Base-by-base conservation (phyloP, 176 grass and related monocot species). In the Oryza nivara region DNA sequence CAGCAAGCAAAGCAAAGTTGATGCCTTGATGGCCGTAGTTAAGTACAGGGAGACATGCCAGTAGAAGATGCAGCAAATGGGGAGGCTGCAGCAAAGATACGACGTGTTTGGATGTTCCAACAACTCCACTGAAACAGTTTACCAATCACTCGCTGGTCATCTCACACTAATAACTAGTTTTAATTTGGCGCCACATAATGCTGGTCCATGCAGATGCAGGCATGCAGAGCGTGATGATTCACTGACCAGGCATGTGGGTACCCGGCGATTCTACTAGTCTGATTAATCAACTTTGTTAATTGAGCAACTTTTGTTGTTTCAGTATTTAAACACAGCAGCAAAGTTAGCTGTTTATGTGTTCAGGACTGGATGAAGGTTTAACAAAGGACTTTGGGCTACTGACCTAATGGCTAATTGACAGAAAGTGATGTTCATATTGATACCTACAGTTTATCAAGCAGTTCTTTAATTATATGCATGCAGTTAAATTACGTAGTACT, bases 1-100 rank as follows among this genome's bases (percentile, higher is more conserved):
- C 22, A 34, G 10, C 9, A 75, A 75, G 72, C 72, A 75, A 74
- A 74, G 72, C 72, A 51, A 74, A 74, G 72, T 15, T 54, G 46
- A 25, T 17, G 25, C 13, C 17, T 15, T 75, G 46, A 25, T 17
- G 25, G 23, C 17, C 5, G 12, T 22, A 12, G 71, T 11, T 4
- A 28, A 49, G 44, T 17, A 16, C 44, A 74, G 22, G 45, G 23
- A 49, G 26, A 9, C 54, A 49, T 5, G 23, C 23, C 15, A 13
- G 44, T 45, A 74, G 23, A 74, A 8, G 22, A 74, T 47, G 16
- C 72, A 74, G n/a, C 22, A 73, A 43, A 26, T 30, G n/a, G 20
- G 70, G 2, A 70, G 3, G 19, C 5, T 70, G 67, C 36, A 35
- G 10, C 4, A 10, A 74, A 51, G n/a, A 51, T 74, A 44, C 11